Percentiles rank a stretch among this genome's conserved stretches.
phyloP scores from a whole-genome alignment of 1,139 yeast genomes.

The Hyphopichia khmerensis region DNA sequence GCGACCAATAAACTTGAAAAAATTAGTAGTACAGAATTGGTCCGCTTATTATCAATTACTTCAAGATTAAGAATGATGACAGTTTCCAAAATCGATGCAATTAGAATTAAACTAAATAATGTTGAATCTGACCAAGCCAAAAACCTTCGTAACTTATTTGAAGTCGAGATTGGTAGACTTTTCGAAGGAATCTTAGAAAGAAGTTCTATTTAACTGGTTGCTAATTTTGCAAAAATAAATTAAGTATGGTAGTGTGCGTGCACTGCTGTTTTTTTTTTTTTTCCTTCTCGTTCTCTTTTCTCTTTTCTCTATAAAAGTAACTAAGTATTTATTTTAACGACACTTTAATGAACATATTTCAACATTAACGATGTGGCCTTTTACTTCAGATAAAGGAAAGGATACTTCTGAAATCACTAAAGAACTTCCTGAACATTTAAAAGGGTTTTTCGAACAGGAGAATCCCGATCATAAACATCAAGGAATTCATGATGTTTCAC shows the following conservation, averaged over 20 bases:
- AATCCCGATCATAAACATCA: constrained; percentile 30
- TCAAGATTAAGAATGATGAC: constrained; percentile 43
- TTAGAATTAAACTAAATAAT: constrained; percentile 11
- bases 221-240: too few species aligned
- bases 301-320: neutral
- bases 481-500: constrained; percentile 25
- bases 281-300: neutral
- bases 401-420: constrained; percentile 20
- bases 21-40: constrained; percentile 43
- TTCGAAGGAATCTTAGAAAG: constrained; percentile 41
- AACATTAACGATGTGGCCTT: constrained; percentile 20
- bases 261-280: neutral
- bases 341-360: neutral
- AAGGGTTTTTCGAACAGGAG: constrained; percentile 30
- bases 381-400: constrained; percentile 12
- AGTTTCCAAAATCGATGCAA: constrained; percentile 20
- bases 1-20: constrained; percentile 9
- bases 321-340: neutral
- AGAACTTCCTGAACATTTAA: constrained; percentile 29
- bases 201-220: neutral
- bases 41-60: constrained; percentile 46
- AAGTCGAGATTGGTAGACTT: constrained; percentile 35
- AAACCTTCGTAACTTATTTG: constrained; percentile 23
- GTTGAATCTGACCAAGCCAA: constrained; percentile 9
- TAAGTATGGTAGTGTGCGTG: neutral